Base-by-base conservation (phyloP, 805 yeast genomes). In the Ogataea henricii region DNA sequence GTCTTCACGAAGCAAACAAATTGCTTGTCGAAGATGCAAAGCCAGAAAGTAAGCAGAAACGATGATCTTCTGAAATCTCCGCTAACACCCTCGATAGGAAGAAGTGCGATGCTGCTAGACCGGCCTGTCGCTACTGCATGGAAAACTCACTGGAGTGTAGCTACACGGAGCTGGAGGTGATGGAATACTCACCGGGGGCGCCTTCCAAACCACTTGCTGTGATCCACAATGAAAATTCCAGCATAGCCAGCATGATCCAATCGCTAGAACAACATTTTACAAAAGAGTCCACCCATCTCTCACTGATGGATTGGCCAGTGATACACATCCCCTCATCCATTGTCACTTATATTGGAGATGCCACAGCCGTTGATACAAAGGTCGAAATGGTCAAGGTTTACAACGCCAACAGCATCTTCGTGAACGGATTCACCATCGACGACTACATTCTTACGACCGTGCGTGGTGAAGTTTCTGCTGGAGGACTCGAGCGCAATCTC, bases 71-170 rank as follows among this genome's bases (percentile, higher is more conserved):
- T 20, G 8, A 22, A 22, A 13, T 23, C 5, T 40, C 12, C 13
- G 12, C 40, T 25, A 16, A 23, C 23, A 13, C 23, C 14, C 27
- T 8, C 27, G 17, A 39, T n/a, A 46, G 49, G 18, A 46, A 46
- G 25, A 46, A 46, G 18, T 46, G 49, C 21, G 45, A 46, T 25
- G 45, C 29, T 20, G 10, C 38, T 10, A 25, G 37, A 22, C 49
- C 45, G 13, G 22, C 41, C 12, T 46, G 49, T 29, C 35, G 42
- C 3, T 46, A 32, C 38, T 46, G 49, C 25, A 40, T 16, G n/a
- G 18, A 32, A 18, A 40, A 46, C 26, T 38, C 41, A 14, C n/a
- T 23, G 2, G 23, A 23, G 17, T 46, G 49, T 30, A 12, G n/a
- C 40, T 43, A 43, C 17, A 26, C 16, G 6, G 46, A 43, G 10